Evolutionary conservation across 495 filamentous ascomycete species (phyloP), one percentile per base, ranked within the genome.

Genomic region (Lophium mytilinum): DNA sequence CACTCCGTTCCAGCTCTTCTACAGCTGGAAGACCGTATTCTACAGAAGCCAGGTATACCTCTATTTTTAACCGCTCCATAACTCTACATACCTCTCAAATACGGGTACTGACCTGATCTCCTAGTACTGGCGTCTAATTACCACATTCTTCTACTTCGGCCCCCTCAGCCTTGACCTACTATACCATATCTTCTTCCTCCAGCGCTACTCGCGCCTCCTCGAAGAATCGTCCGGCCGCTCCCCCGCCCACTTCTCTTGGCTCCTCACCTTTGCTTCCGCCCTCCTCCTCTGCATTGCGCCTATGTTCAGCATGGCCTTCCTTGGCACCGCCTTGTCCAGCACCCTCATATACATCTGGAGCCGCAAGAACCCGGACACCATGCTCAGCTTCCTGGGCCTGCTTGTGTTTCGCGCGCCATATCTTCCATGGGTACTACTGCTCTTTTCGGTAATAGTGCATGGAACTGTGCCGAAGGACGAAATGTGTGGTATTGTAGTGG

Each of bases 281-380:
- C 83, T 84, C 48, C 81, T 97, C 3, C 77, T 98, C 33, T 67
- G 75, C 24, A 80, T 97, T 36, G 94, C 90, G 40, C 92, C 93
- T 0, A 74, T 97, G 39, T 78, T 86, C 18, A 87, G 85, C 34
- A 88, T 96, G 73, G 89, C 88, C 0, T 98, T 96, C 73, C 83
- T 98, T 10, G 93, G 93, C 35, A 85, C 88, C 34, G 88, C 94
- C 15, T 78, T 97, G 14, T 93, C 87, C 7, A 92, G 87, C 42
- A 92, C 84, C 9, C 74, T 98, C 49, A 91, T 96, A n/a, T 98
- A 98, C 69, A 95, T 98, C 68, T 98, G 93, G 93, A 90, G 90
- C 57, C 80, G 94, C 30, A 82, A 92, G 50, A 97, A 98, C 71
- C 93, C 93, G 3, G 88, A 95, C 56, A 90, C 90, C 10, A 79